phyloP scores from a whole-genome alignment of 441 rosid species.

The Breynia disticha region DNA sequence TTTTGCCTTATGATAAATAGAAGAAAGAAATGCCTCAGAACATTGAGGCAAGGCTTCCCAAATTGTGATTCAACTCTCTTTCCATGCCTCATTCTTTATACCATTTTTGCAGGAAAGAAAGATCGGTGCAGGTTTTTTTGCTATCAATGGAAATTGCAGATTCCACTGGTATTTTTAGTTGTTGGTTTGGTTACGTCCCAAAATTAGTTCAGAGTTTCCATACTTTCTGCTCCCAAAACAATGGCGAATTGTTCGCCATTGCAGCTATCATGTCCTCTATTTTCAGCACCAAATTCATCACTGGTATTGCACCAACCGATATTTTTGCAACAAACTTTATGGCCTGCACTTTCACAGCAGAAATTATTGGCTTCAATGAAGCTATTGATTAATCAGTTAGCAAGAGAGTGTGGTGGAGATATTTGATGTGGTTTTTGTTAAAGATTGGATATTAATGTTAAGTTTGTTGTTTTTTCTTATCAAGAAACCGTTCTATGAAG shows the following conservation, averaged over 20 bases:
- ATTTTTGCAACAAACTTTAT: no score
- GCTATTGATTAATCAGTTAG: neutral
- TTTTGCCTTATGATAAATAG: neutral
- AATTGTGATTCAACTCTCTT: constrained; percentile 5
- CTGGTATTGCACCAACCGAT: constrained; percentile 15
- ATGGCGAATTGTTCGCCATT: constrained; percentile 6
- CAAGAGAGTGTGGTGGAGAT: neutral
- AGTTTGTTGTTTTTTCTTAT: no score
- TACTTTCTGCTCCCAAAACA: constrained; percentile 1
- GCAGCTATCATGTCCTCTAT: neutral
- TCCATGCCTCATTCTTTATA: constrained; percentile 17
- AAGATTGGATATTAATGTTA: no score
- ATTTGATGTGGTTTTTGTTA: no score
- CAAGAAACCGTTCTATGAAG: no score
- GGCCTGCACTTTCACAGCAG: no score
- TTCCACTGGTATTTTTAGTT: constrained; percentile 5
- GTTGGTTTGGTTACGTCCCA: constrained; percentile 5
- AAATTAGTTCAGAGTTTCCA: constrained; percentile 10
- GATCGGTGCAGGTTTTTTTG: neutral
- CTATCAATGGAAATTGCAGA: constrained; percentile 4
- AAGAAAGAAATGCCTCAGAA: constrained; percentile 1
- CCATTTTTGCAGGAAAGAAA: neutral
- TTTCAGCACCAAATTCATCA: constrained; percentile 12
- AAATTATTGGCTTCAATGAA: no score
- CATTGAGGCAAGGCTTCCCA: constrained; percentile 11